These are phyloP conservation scores for Escovopsis sp. DNA, from an alignment of 2,329 filamentous ascomycete species.

Conservation along the genomic window DNA sequence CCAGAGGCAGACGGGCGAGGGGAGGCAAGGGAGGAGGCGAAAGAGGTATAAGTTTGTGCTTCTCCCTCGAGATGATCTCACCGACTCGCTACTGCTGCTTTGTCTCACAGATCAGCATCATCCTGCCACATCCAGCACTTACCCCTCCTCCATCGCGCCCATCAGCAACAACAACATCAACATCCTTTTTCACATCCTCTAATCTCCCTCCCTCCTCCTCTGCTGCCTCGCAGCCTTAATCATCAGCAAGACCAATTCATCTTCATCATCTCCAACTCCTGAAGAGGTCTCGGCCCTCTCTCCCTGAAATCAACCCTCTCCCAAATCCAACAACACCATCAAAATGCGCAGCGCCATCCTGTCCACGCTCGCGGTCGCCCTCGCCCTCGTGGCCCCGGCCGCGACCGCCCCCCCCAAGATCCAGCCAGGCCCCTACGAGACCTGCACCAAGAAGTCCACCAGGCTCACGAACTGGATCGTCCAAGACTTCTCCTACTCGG, in stretches of 20 bases:
- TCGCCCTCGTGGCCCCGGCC: conserved; percentile 11
- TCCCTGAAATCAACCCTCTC: neutral
- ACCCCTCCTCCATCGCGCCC: too few species aligned
- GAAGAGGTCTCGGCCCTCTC: neutral
- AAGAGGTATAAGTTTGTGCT: too few species aligned
- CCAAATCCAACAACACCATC: neutral
- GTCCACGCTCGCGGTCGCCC: conserved; percentile 11
- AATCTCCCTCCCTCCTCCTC: neutral
- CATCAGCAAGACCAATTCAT: neutral
- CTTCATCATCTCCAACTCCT: neutral
- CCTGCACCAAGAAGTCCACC: conserved; percentile 10
- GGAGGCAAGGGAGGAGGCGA: too few species aligned
- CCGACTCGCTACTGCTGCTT: too few species aligned
- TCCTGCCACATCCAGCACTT: too few species aligned
- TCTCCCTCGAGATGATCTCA: too few species aligned
- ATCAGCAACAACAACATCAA: too few species aligned
- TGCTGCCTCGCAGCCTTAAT: too few species aligned
- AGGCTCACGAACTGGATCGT: conserved; percentile 22
- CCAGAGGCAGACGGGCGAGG: too few species aligned
- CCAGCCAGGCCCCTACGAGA: neutral
- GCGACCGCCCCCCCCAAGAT: conserved; percentile 2
- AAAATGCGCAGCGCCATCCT: conserved; percentile 6
- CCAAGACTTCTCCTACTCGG: conserved; percentile 30
- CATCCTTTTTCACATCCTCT: neutral
- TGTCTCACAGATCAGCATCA: too few species aligned